Evolutionary conservation across 2,329 filamentous ascomycete species (phyloP), one percentile per base, ranked within the genome.

Genomic region (Fusarium dlaminii): DNA sequence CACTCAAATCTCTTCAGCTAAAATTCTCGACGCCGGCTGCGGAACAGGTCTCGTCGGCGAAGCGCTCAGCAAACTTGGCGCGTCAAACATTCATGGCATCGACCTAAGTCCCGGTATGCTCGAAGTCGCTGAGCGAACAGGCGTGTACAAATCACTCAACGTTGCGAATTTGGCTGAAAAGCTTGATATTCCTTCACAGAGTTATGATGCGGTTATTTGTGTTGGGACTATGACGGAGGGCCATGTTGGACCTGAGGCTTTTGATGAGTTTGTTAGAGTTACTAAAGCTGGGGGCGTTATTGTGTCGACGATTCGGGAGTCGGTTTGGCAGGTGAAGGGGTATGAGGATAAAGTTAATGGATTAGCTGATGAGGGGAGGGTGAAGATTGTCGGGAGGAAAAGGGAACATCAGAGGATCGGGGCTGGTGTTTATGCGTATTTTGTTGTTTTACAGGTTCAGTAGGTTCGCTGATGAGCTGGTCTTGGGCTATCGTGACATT

Each of bases 141-240:
- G 83, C 0, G 81, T 81, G 6, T 89, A 88, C 70, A 77, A 80
- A 7, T 76, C 81, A 10, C 78, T 89, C 6, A 79, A 78, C 1
- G 71, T 81, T 1, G 83, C 80, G 2, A 86, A 89, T 68, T 72
- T 89, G 52, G 84, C 83, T 11, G 78, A 82, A 52, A 79, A 69
- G 3, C 80, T 88, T 8, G 75, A 81, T 3, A 75, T 79, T 18
- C 46, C 77, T 1, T 80, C 83, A 34, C 78, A 79, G 2, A 79
- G 75, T 3, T 88, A 87, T 60, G 87, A 88, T 36, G 82, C 84
- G 4, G 81, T 88, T 5, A 83, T 84, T 1, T 89, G 87, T 74
- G 84, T 84, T 18, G 87, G 87, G 10, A 88, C 86, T 5, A 85
- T 89, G 70, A 89, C 87, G 1, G 81, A 84, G 45, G 87, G 86